A percentile compares a stretch with the other conserved stretches of the same genome.
Conservation (phyloP, 805 yeast species). For the Saccharomycopsis javanensis region DNA sequence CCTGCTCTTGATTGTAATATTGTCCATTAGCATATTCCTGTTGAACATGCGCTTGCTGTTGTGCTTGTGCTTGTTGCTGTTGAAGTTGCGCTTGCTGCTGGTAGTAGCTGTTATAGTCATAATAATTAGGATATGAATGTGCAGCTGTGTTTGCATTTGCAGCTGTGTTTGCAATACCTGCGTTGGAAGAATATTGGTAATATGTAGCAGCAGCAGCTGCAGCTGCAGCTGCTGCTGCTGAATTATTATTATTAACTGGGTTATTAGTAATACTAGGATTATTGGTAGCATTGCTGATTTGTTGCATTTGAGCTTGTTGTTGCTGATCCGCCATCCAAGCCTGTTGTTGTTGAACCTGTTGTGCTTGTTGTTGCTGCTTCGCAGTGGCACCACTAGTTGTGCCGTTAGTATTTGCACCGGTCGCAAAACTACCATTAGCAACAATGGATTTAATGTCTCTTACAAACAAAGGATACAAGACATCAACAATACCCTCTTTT, state of each 20-base stretch:
- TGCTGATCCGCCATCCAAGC: slow-evolving; percentile 1
- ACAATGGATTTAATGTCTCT: slow-evolving; percentile 44
- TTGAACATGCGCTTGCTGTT: slow-evolving; percentile 1
- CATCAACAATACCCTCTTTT: slow-evolving; percentile 52
- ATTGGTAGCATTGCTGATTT: background rate
- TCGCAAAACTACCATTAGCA: slow-evolving; percentile 1
- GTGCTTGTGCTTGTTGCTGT: slow-evolving; percentile 3
- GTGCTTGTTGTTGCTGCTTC: background rate
- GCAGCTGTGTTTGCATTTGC: slow-evolving; percentile 4
- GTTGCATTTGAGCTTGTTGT: background rate
- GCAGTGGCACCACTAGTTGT: slow-evolving; percentile 2
- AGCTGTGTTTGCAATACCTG: background rate
- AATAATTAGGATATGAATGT: slow-evolving; percentile 4
- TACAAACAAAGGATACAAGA: slow-evolving; percentile 49
- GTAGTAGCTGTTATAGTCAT: slow-evolving; percentile 9
- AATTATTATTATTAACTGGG: background rate
- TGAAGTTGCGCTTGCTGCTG: slow-evolving; percentile 6
- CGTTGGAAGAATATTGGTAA: background rate
- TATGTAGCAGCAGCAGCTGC: slow-evolving; percentile 1
- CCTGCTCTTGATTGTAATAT: background rate
- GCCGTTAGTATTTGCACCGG: background rate
- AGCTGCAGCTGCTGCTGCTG: background rate
- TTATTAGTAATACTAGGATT: background rate
- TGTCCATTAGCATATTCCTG: slow-evolving; percentile 1
- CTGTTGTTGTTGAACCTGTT: background rate